Conservation (phyloP, 2,329 filamentous ascomycete species). For the Botrytis aclada region DNA sequence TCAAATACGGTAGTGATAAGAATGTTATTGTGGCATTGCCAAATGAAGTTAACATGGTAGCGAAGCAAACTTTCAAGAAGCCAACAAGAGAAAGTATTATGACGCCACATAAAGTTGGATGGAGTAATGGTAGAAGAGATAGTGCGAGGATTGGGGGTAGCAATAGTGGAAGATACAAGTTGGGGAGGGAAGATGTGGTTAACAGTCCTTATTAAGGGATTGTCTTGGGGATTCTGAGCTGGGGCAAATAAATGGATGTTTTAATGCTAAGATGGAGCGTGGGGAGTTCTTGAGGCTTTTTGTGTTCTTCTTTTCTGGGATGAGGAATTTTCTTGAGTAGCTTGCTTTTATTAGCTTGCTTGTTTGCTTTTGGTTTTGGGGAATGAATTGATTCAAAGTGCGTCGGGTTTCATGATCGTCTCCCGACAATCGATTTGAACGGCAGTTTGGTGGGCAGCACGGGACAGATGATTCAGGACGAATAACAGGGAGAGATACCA, state of each 20-base stretch:
- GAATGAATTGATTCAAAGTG: not conserved
- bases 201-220: slow-evolving; percentile 57
- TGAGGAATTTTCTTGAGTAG: not conserved
- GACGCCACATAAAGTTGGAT: slow-evolving; percentile 48
- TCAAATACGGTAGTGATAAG: slow-evolving; percentile 95
- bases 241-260: not conserved
- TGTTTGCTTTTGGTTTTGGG: not conserved
- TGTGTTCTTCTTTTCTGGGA: not conserved
- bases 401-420: not conserved
- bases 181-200: slow-evolving; percentile 80
- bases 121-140: slow-evolving; percentile 46
- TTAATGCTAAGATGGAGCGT: not conserved
- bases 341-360: not conserved
- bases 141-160: slow-evolving; percentile 51
- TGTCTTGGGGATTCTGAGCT: not conserved
- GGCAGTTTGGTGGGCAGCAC: not conserved
- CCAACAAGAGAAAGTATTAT: slow-evolving; percentile 90
- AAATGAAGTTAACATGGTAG: slow-evolving; percentile 98
- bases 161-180: slow-evolving; percentile 63
- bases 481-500: not conserved
- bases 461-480: not conserved
- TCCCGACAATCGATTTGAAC: not conserved
- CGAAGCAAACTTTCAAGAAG: slow-evolving; percentile 76
- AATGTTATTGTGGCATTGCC: slow-evolving; percentile 96
- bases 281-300: slow-evolving; percentile 1